Conservation (phyloP, 768 basidiomycete species). For the Asterophora parasitica region DNA sequence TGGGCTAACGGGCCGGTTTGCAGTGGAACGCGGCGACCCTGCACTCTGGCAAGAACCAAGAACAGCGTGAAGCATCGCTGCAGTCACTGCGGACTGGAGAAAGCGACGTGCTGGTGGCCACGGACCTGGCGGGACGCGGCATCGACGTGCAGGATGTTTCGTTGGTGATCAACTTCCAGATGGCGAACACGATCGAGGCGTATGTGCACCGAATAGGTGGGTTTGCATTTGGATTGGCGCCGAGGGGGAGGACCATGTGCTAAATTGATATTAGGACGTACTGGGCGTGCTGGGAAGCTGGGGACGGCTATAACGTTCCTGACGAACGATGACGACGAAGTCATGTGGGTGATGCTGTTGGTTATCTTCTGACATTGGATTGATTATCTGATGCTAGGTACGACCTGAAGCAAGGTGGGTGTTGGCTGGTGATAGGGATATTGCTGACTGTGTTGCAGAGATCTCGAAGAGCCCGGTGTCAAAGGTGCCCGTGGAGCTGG, state of each 20-base stretch:
- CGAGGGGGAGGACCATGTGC: neutral
- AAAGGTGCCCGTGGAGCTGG: conserved; percentile 83
- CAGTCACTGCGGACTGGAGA: conserved; percentile 83
- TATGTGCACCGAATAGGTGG: conserved; percentile 96
- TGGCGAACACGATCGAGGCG: conserved; percentile 93
- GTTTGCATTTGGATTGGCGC: neutral
- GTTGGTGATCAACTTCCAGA: conserved; percentile 96
- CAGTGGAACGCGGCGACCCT: conserved; percentile 89
- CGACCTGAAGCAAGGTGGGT: conserved; percentile 85
- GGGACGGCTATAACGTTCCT: conserved; percentile 95
- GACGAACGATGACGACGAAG: conserved; percentile 93
- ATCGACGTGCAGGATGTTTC: conserved; percentile 98
- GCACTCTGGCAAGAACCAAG: conserved; percentile 97
- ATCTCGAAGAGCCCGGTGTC: conserved; percentile 92
- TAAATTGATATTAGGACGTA: conserved; percentile 59
- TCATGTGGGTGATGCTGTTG: conserved; percentile 63
- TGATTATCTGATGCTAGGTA: conserved; percentile 50
- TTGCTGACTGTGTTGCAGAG: conserved; percentile 42
- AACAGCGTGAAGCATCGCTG: conserved; percentile 91
- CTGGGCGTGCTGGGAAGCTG: conserved; percentile 95
- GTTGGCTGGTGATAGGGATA: neutral
- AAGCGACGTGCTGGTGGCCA: conserved; percentile 88
- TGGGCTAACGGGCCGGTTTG: conserved; percentile 3
- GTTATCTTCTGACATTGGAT: conserved; percentile 8
- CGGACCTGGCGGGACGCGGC: conserved; percentile 96